phyloP scores from a whole-genome alignment of 129 eudicot genomes.

The Centrapalus pauciflorus region DNA sequence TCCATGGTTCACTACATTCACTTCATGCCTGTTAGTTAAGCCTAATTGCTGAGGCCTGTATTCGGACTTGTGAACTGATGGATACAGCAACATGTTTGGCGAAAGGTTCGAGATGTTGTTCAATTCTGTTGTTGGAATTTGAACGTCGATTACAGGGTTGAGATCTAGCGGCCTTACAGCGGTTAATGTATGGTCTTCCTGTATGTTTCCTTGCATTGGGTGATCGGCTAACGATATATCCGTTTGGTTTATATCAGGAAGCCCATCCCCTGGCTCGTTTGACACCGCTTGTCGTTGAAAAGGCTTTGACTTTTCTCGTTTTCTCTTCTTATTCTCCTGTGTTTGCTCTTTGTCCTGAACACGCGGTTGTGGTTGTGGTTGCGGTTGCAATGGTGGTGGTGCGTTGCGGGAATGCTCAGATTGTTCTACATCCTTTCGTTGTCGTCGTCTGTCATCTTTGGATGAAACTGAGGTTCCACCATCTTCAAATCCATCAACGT shows the following conservation, averaged over 20 bases:
- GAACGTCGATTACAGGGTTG: constrained; percentile 17
- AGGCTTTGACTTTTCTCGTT: constrained; percentile 21
- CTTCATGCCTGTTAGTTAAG: constrained; percentile 20
- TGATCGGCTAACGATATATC: constrained; percentile 5
- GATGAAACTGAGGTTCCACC: constrained; percentile 66
- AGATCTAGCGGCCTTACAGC: constrained; percentile 17
- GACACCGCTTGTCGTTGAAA: constrained; percentile 25
- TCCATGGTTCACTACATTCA: constrained; percentile 23
- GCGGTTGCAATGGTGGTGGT: background rate
- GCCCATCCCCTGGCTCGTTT: constrained; percentile 19
- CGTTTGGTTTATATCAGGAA: constrained; percentile 28
- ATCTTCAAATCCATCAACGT: constrained; percentile 54
- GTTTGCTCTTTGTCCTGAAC: constrained; percentile 23
- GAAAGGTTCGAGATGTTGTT: too few relatives aligned
- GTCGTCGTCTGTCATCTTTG: constrained; percentile 40
- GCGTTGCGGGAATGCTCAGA: constrained; percentile 8
- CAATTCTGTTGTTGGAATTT: constrained; percentile 24
- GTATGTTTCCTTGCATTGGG: constrained; percentile 18
- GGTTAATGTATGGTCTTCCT: constrained; percentile 15
- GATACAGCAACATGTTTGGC: constrained; percentile 29
- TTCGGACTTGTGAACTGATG: constrained; percentile 38
- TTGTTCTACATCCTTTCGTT: constrained; percentile 16
- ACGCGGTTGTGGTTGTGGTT: background rate
- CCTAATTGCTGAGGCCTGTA: constrained; percentile 22
- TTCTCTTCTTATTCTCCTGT: constrained; percentile 23